Base-by-base conservation (phyloP, 331 rosid species). In the Quercus tomentella region DNA sequence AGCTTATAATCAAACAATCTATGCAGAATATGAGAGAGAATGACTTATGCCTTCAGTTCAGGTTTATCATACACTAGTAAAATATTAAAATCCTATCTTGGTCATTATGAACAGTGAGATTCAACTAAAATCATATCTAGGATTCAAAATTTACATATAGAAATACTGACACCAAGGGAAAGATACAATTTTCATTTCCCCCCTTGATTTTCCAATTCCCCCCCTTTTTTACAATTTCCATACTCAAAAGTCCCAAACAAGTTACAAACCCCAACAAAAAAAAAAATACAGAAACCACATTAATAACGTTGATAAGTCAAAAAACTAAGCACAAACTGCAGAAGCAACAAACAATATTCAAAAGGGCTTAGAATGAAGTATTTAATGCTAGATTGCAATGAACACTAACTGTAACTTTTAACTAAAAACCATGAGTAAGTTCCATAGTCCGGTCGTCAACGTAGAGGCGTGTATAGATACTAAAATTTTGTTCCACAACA, bases 91-190 rank as follows among this genome's bases (percentile, higher is more conserved):
- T 7, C 1, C 52, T 68, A 18, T 33, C 41, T 65, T n/a, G 0
- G 23, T 17, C 25, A 1, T 16, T 45, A 26, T 3, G 71, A 17
- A 25, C 43, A 76, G n/a, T 66, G 78, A 77, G 72, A 86, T 72
- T 25, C 80, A 77, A 66, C 78, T 73, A 83, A 80, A 80, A 74
- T 83, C 84, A 87, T 79, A 83, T 76, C 82, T 84, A 85, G 77
- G 73, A 85, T 82, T 78, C 87, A 88, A 79, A 79, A 88, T 90
- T 86, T 89, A 92, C 88, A 82, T 43, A 75, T 91, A 85, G 70
- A 85, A 84, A 79, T 81, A 88, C 89, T 82, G 87, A 82, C 82
- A 79, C 81, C 79, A 67, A 74, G 72, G 85, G 76, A 81, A 77
- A 83, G 80, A 81, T 74, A 56, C 77, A 73, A 78, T 73, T 52